A percentile compares a stretch with the other conserved stretches of the same genome.
Evolutionary conservation across 148 eudicot genomes (phyloP).

Genomic region (Rhododendron ferrugineum): DNA sequence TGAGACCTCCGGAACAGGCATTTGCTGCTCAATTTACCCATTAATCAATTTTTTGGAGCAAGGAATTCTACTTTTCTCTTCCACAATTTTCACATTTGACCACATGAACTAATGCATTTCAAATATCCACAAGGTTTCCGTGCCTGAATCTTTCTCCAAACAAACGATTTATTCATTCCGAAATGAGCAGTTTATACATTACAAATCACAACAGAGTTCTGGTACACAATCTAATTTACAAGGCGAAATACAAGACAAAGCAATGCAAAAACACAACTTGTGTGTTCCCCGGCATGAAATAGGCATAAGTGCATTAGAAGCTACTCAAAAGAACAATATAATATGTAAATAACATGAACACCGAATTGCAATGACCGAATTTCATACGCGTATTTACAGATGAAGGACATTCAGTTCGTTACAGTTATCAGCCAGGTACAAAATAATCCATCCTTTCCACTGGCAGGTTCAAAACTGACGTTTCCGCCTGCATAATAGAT

Average conservation of each 20-base stretch:
- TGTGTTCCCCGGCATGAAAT: neutral
- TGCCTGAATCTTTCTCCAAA: neutral
- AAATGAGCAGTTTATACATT: neutral
- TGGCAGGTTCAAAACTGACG: slow-evolving; percentile 76
- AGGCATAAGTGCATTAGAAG: neutral
- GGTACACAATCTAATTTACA: slow-evolving; percentile 3
- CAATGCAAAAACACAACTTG: neutral
- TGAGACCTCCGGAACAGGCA: neutral
- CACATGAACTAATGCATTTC: neutral
- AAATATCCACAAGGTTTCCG: neutral
- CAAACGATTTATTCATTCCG: neutral
- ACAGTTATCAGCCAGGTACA: slow-evolving; percentile 57
- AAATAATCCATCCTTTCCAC: slow-evolving; percentile 89
- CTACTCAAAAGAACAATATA: too few relatives aligned
- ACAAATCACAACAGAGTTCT: neutral
- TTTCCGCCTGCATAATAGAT: slow-evolving; percentile 46
- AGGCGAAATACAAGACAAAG: neutral
- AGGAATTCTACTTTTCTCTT: neutral
- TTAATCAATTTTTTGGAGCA: neutral
- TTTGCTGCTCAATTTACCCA: neutral
- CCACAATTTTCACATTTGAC: neutral
- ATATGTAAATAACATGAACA: neutral
- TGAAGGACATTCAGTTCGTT: neutral
- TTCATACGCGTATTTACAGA: neutral
- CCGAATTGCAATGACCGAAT: neutral